phyloP scores from a whole-genome alignment of 1,284 basidiomycete genomes.

The Xerocomus nothofagi region DNA sequence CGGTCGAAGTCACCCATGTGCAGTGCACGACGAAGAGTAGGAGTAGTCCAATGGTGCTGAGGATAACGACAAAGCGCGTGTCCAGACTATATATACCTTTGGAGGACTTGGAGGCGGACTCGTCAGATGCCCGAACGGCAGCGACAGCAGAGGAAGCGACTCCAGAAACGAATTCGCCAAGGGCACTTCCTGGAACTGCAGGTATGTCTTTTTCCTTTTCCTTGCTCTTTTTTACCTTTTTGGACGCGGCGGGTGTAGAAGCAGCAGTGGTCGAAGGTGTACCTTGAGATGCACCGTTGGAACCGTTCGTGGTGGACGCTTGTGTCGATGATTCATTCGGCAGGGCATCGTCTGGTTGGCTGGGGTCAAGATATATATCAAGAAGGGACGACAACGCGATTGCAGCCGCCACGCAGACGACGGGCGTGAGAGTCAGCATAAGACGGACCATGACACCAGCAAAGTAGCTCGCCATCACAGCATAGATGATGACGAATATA shows the following conservation, averaged over 20 bases:
- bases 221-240: slow-evolving; percentile 63
- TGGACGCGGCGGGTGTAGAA: slow-evolving; percentile 40
- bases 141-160: slow-evolving; percentile 38
- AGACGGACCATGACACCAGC: slow-evolving; percentile 99
- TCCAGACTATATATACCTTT: slow-evolving; percentile 86
- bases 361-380: slow-evolving; percentile 85
- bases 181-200: slow-evolving; percentile 34
- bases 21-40: slow-evolving; percentile 93
- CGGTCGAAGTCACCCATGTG: slow-evolving; percentile 93
- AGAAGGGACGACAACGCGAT: slow-evolving; percentile 88
- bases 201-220: slow-evolving; percentile 44
- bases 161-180: slow-evolving; percentile 47
- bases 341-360: slow-evolving; percentile 52
- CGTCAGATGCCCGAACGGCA: slow-evolving; percentile 21
- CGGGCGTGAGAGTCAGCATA: slow-evolving; percentile 91
- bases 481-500: slow-evolving; percentile 98
- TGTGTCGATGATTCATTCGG: slow-evolving; percentile 33
- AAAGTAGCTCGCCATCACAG: slow-evolving; percentile 95
- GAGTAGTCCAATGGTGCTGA: slow-evolving; percentile 80
- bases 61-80: slow-evolving; percentile 74
- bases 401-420: slow-evolving; percentile 90
- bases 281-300: slow-evolving; percentile 31
- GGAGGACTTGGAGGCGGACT: slow-evolving; percentile 20
- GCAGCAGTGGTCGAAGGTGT: slow-evolving; percentile 27
- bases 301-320: slow-evolving; percentile 25